Evolutionary conservation across 306 rosid species (phyloP).

Genomic region (Citrullus colocynthis): DNA sequence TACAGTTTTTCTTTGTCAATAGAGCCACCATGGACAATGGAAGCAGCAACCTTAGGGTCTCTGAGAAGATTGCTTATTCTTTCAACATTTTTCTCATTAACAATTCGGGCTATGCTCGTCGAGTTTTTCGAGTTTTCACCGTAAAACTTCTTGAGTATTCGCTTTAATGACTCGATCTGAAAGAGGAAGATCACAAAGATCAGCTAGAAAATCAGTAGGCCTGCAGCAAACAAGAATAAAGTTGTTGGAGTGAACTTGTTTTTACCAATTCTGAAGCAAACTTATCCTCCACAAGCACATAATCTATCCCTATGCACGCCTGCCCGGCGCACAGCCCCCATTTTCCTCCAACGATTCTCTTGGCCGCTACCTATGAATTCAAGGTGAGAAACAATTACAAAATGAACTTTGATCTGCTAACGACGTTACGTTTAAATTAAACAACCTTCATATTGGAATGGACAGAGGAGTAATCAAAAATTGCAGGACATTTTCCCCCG

Average conservation of each 20-base stretch:
- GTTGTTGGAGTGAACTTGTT: background rate
- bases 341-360: constrained; percentile 70
- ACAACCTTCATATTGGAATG: constrained; percentile 56
- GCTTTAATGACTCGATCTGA: constrained; percentile 55
- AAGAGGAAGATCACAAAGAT: background rate
- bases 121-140: constrained; percentile 46
- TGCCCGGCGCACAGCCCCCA: constrained; percentile 91
- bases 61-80: constrained; percentile 51
- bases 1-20: constrained; percentile 56
- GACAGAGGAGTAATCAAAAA: constrained; percentile 50
- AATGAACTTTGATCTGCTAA: background rate
- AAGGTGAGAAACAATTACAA: background rate
- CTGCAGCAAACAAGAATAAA: background rate
- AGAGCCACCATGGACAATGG: constrained; percentile 68
- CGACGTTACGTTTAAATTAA: background rate
- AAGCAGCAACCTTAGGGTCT: constrained; percentile 56
- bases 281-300: constrained; percentile 66
- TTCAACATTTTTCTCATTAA: constrained; percentile 46
- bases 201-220: background rate
- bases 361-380: constrained; percentile 43
- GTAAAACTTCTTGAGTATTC: constrained; percentile 35
- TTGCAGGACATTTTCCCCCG: constrained; percentile 94
- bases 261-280: constrained; percentile 44
- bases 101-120: constrained; percentile 36
- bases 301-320: constrained; percentile 75